Evolutionary conservation across 768 basidiomycete species (phyloP).

Genomic region (Tylopilus sp.): DNA sequence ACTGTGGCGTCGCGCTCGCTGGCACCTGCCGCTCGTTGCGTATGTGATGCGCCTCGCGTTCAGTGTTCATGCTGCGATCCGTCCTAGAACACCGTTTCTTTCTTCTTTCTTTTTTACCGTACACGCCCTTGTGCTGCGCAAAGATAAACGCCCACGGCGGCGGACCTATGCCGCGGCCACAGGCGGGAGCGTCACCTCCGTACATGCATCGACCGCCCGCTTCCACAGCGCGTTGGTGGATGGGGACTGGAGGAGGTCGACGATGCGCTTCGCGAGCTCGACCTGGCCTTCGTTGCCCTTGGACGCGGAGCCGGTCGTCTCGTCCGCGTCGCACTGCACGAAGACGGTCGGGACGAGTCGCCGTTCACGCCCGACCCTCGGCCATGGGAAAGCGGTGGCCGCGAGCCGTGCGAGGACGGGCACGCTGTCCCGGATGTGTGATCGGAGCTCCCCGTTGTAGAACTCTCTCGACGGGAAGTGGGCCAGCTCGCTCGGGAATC

Average conservation of each 20-base stretch:
- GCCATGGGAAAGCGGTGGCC: conserved; percentile 57
- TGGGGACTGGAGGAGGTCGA: conserved; percentile 36
- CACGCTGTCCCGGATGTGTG: conserved; percentile 40
- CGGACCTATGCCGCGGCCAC: too few species aligned
- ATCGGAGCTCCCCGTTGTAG: conserved; percentile 51
- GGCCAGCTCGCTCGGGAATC: conserved; percentile 56
- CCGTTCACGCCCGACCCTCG: conserved; percentile 26
- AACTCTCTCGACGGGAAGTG: conserved; percentile 62
- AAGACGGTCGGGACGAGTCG: conserved; percentile 52
- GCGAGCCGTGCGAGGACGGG: conserved; percentile 37
- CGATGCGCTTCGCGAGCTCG: conserved; percentile 45
- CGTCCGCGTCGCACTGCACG: conserved; percentile 53
- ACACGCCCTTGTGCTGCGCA: too few species aligned
- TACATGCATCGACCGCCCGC: conserved; percentile 40
- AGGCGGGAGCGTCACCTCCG: conserved; percentile 21
- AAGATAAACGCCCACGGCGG: too few species aligned
- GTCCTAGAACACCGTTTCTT: too few species aligned
- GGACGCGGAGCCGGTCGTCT: conserved; percentile 56
- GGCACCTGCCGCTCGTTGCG: too few species aligned
- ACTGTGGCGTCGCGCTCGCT: too few species aligned
- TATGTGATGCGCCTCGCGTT: too few species aligned
- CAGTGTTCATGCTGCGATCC: too few species aligned
- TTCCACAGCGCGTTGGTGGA: conserved; percentile 44
- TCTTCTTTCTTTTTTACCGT: too few species aligned
- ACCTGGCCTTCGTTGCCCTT: conserved; percentile 62